phyloP scores from a whole-genome alignment of 2,329 filamentous ascomycete species.

The Pseudogymnoascus sp. region DNA sequence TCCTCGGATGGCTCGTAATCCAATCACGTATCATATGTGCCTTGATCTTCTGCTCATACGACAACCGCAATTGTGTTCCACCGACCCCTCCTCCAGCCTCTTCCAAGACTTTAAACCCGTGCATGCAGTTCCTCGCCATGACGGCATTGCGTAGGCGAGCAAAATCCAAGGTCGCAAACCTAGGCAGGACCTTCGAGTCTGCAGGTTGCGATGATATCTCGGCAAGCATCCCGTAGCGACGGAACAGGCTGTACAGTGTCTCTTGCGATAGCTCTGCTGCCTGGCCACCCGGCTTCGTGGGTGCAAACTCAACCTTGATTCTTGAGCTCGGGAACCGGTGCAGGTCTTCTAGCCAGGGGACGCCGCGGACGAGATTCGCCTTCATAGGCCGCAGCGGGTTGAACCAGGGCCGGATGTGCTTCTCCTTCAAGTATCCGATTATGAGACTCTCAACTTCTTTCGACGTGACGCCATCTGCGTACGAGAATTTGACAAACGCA shows the following conservation, averaged over 20 bases:
- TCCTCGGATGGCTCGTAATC: conserved; percentile 75
- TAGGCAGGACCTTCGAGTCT: conserved; percentile 77
- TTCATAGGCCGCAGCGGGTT: conserved; percentile 68
- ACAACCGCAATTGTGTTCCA: conserved; percentile 70
- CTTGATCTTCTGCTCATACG: conserved; percentile 73
- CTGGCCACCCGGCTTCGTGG: conserved; percentile 59
- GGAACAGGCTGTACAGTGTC: conserved; percentile 75
- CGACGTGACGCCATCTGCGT: conserved; percentile 34
- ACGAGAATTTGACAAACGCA: conserved; percentile 79
- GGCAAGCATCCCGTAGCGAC: conserved; percentile 80
- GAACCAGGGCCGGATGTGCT: conserved; percentile 81
- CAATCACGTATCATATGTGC: conserved; percentile 77
- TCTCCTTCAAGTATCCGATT: conserved; percentile 53
- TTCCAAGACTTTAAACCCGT: conserved; percentile 67
- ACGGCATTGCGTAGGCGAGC: conserved; percentile 64
- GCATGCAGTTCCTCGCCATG: conserved; percentile 86
- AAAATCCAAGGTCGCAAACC: conserved; percentile 74
- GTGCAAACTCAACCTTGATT: conserved; percentile 76
- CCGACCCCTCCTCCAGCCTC: conserved; percentile 62
- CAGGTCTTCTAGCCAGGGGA: conserved; percentile 90
- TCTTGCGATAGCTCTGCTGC: conserved; percentile 79
- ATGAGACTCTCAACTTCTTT: conserved; percentile 53
- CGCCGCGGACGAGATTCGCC: conserved; percentile 66
- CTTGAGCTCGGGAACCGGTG: conserved; percentile 70
- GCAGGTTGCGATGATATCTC: conserved; percentile 77